phyloP scores from a whole-genome alignment of 139 green algal genomes.

The Mesostigma viride region DNA sequence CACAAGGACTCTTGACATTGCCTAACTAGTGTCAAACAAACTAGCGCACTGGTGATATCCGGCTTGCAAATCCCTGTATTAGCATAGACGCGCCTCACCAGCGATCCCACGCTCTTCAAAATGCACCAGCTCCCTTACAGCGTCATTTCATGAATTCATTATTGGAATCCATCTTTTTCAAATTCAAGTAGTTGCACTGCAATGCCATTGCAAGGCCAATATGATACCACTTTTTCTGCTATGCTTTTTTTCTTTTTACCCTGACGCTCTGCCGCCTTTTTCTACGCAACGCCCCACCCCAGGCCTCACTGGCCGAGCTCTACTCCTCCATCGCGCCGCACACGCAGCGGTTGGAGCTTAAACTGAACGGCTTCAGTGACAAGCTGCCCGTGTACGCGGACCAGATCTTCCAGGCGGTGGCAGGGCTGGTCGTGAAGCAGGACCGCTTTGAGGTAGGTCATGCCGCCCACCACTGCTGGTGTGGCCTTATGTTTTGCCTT shows the following conservation, averaged over 20 bases:
- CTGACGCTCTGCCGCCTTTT: neutral
- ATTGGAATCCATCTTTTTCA: neutral
- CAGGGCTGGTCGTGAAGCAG: slow-evolving; percentile 15
- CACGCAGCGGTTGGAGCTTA: slow-evolving; percentile 50
- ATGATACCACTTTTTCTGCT: neutral
- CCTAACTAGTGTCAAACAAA: too few relatives aligned
- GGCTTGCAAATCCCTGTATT: too few relatives aligned
- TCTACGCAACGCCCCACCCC: too few relatives aligned
- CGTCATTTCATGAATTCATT: too few relatives aligned
- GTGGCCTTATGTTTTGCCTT: too few relatives aligned
- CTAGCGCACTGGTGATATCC: too few relatives aligned
- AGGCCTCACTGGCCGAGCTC: slow-evolving; percentile 27
- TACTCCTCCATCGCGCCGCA: slow-evolving; percentile 6
- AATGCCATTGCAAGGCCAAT: slow-evolving; percentile 43
- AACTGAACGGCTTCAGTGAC: slow-evolving; percentile 78
- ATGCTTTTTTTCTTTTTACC: neutral
- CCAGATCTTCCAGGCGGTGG: slow-evolving; percentile 51
- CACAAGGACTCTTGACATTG: too few relatives aligned
- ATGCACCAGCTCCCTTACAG: too few relatives aligned
- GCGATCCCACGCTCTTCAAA: too few relatives aligned
- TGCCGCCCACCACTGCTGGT: too few relatives aligned
- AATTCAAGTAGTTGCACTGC: neutral
- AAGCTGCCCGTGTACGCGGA: slow-evolving; percentile 57
- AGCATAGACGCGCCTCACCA: too few relatives aligned
- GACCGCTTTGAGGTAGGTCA: slow-evolving; percentile 26